Percentiles rank a stretch among this genome's conserved stretches.
Evolutionary conservation across 208 protist species (phyloP).

Genomic region (Leishmania martiniquensis): DNA sequence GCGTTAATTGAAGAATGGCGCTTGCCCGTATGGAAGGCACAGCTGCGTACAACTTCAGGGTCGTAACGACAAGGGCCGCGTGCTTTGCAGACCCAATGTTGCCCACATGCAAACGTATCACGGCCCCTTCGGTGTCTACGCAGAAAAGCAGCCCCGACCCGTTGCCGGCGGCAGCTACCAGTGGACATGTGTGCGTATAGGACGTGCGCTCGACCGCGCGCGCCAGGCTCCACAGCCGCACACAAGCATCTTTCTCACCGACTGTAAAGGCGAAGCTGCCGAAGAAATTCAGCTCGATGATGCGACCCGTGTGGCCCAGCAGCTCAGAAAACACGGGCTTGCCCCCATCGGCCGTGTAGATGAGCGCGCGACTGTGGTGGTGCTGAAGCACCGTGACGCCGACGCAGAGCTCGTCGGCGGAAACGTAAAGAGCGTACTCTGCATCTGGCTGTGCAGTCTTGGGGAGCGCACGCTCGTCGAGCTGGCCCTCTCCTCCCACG

Average conservation of each 20-base stretch:
- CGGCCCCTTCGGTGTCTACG: slow-evolving; percentile 43
- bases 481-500: slow-evolving; percentile 15
- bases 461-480: slow-evolving; percentile 27
- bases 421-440: slow-evolving; percentile 28
- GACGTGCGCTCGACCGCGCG: slow-evolving; percentile 59
- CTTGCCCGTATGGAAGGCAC: slow-evolving; percentile 19
- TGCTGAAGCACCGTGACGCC: slow-evolving; percentile 31
- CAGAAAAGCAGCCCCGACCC: slow-evolving; percentile 46
- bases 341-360: slow-evolving; percentile 38
- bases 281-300: slow-evolving; percentile 51
- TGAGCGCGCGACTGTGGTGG: slow-evolving; percentile 32
- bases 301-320: slow-evolving; percentile 46
- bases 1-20: slow-evolving; percentile 10
- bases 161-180: slow-evolving; percentile 39
- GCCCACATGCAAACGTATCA: slow-evolving; percentile 54
- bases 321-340: slow-evolving; percentile 47
- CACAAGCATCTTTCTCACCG: slow-evolving; percentile 38
- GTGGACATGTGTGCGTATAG: slow-evolving; percentile 49
- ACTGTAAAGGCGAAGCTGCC: slow-evolving; percentile 67
- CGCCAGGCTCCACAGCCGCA: slow-evolving; percentile 74
- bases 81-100: slow-evolving; percentile 53
- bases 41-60: slow-evolving; percentile 24
- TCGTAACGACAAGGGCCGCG: slow-evolving; percentile 41
- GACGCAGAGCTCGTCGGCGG: slow-evolving; percentile 31
- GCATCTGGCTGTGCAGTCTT: slow-evolving; percentile 32